Conservation (phyloP, 2,329 filamentous ascomycete species). For the Fusarium circinatum region DNA sequence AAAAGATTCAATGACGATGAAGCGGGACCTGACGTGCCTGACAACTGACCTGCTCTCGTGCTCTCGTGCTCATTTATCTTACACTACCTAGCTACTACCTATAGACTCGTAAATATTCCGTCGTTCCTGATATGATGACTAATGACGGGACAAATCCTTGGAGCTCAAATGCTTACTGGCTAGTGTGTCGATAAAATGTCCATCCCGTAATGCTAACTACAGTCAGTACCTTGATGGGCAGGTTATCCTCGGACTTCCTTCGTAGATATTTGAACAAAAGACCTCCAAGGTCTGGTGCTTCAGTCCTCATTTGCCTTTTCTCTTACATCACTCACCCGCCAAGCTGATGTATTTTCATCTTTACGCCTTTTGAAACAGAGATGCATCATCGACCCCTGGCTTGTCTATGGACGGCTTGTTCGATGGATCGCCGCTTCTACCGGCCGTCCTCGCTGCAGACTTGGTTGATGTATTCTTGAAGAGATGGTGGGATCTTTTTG, state of each 20-base stretch:
- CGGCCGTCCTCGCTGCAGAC: constrained; percentile 35
- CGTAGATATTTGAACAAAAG: not conserved
- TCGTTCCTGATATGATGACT: constrained; percentile 31
- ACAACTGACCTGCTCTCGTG: constrained; percentile 19
- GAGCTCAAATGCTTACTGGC: not conserved
- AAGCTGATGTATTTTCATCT: not conserved
- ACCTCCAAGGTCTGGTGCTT: not conserved
- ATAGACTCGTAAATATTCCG: not conserved
- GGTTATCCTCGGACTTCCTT: not conserved
- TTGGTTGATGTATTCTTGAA: constrained; percentile 22
- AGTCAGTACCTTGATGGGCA: constrained; percentile 47
- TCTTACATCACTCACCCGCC: not conserved
- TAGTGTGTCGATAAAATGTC: not conserved
- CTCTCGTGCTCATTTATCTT: not conserved
- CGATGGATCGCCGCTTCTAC: constrained; percentile 39
- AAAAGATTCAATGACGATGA: constrained; percentile 31
- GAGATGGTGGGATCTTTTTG: not conserved
- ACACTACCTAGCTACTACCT: not conserved
- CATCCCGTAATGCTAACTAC: not conserved
- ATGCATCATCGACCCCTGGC: constrained; percentile 22
- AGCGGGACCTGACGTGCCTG: constrained; percentile 18
- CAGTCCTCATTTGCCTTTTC: not conserved
- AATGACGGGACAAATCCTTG: constrained; percentile 2
- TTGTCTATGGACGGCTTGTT: constrained; percentile 44
- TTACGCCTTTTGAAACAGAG: not conserved